These are phyloP conservation scores for Akanthomyces dipterigenus DNA, from an alignment of 2,329 filamentous ascomycete genomes.

Conservation along the genomic window DNA sequence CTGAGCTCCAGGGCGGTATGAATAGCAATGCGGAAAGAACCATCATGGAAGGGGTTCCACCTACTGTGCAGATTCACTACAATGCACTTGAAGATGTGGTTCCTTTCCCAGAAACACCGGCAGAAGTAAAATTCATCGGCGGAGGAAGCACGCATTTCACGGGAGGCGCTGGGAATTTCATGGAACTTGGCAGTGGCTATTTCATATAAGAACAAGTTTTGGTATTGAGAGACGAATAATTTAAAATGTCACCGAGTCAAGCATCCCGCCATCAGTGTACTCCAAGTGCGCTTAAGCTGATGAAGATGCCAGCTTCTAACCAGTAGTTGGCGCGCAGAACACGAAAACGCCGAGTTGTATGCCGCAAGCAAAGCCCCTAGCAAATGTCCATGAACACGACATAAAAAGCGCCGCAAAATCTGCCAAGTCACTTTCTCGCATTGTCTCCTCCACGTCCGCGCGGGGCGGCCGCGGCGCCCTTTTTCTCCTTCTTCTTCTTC, in stretches of 20 bases:
- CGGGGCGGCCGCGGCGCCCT: conserved; percentile 25
- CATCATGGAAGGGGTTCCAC: too few relatives aligned
- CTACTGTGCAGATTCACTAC: not conserved
- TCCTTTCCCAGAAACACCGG: not conserved
- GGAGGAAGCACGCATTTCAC: too few relatives aligned
- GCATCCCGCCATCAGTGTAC: not conserved
- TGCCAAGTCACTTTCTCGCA: not conserved
- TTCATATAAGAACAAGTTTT: not conserved
- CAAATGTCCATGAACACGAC: not conserved
- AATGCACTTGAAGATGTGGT: not conserved
- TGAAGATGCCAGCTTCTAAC: conserved; percentile 2
- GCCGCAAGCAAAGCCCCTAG: not conserved
- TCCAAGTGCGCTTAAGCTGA: not conserved
- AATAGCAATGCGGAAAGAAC: not conserved
- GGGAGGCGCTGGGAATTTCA: not conserved
- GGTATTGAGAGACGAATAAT: not conserved
- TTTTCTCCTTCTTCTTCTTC: conserved; percentile 44
- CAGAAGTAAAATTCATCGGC: not conserved
- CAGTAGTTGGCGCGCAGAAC: not conserved
- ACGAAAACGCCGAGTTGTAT: not conserved
- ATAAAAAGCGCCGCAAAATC: not conserved
- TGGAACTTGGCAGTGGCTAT: not conserved
- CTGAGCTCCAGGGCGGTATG: not conserved
- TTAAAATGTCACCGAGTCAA: not conserved
- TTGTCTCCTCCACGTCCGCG: not conserved